Percentiles rank a stretch among this genome's conserved stretches.
Evolutionary conservation across 2,329 filamentous ascomycete genomes (phyloP).

Genomic region (Elsinoe australis): DNA sequence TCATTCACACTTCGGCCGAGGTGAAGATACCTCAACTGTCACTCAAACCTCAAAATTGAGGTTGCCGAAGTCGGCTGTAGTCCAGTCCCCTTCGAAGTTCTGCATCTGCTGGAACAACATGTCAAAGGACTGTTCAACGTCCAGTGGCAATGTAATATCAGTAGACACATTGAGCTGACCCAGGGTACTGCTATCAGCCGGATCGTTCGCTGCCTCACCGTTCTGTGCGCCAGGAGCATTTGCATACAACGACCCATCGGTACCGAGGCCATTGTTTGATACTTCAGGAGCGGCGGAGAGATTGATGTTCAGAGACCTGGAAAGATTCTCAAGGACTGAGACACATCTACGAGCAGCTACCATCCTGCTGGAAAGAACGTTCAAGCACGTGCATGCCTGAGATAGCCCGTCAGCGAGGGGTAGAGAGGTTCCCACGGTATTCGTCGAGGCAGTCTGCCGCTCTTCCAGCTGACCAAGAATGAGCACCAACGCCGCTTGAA

Average conservation of each 20-base stretch:
- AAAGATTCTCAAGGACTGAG: constrained; percentile 1
- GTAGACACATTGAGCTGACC: background rate
- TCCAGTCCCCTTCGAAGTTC: constrained; percentile 8
- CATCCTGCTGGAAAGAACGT: background rate
- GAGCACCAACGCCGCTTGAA: background rate
- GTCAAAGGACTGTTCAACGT: constrained; percentile 1
- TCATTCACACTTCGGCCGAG: no score
- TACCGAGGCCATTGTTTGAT: no score
- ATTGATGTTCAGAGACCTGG: background rate
- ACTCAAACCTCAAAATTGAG: background rate
- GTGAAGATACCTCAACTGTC: no score
- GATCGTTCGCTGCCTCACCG: background rate
- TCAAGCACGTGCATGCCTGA: background rate
- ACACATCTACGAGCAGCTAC: background rate
- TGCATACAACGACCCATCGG: background rate
- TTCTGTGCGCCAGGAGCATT: background rate
- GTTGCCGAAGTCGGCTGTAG: background rate
- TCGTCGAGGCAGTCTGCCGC: background rate
- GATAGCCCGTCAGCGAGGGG: background rate
- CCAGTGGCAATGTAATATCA: background rate
- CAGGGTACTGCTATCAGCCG: background rate
- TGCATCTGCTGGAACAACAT: constrained; percentile 6
- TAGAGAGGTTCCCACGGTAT: no score
- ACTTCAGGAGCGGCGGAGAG: no score
- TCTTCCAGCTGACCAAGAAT: constrained; percentile 4